phyloP scores from a whole-genome alignment of 768 basidiomycete species.

The Imleria badia region DNA sequence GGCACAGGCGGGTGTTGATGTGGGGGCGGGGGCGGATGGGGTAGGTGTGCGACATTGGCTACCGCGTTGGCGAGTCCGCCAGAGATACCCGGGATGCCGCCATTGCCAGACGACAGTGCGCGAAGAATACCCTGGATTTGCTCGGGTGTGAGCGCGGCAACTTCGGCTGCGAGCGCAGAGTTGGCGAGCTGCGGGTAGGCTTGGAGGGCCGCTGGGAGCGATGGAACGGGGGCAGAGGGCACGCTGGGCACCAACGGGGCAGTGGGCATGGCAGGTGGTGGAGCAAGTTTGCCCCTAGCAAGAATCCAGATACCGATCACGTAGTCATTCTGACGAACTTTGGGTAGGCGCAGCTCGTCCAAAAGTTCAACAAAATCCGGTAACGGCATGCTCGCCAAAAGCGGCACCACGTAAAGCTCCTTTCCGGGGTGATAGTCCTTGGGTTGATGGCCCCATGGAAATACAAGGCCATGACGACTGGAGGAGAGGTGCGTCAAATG shows the following conservation, averaged over 20 bases:
- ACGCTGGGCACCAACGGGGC: slow-evolving; percentile 6
- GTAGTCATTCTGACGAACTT: slow-evolving; percentile 58
- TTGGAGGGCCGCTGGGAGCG: slow-evolving; percentile 25
- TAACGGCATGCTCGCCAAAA: slow-evolving; percentile 60
- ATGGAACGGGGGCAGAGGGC: slow-evolving; percentile 9
- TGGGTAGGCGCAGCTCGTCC: slow-evolving; percentile 72
- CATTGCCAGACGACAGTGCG: slow-evolving; percentile 47
- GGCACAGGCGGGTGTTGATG: slow-evolving; percentile 16
- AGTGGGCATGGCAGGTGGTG: slow-evolving; percentile 34
- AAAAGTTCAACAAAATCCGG: slow-evolving; percentile 86
- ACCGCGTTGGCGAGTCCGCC: slow-evolving; percentile 28
- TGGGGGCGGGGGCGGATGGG: slow-evolving; percentile 2
- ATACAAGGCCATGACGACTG: slow-evolving; percentile 84
- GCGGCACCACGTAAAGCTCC: slow-evolving; percentile 84
- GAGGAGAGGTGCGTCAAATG: slow-evolving; percentile 12
- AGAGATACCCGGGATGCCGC: slow-evolving; percentile 32
- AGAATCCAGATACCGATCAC: slow-evolving; percentile 86
- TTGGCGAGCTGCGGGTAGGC: slow-evolving; percentile 41
- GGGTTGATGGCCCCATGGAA: slow-evolving; percentile 79
- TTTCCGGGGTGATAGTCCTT: slow-evolving; percentile 76
- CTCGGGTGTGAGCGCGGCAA: slow-evolving; percentile 72
- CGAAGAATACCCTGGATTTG: slow-evolving; percentile 70
- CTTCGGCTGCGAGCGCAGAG: slow-evolving; percentile 63
- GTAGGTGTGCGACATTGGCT: slow-evolving; percentile 20
- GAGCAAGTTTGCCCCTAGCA: slow-evolving; percentile 72